These are phyloP conservation scores for Rhynchosporium secalis DNA, from an alignment of 2,329 filamentous ascomycete species.

Conservation along the genomic window DNA sequence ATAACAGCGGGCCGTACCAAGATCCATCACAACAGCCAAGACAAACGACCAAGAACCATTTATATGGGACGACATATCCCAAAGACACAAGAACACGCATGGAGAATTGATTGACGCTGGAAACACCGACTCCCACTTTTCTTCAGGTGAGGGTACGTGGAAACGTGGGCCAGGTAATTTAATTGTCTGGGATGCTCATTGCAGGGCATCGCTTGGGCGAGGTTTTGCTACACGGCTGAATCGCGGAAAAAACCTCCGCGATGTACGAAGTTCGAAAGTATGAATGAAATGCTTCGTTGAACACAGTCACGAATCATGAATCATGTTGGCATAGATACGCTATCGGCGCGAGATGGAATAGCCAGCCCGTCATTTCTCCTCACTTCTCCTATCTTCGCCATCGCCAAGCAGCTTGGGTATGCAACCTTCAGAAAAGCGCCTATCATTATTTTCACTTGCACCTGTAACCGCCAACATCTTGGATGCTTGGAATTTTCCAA, in stretches of 20 bases:
- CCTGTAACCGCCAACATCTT: background rate
- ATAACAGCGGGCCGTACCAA: slow-evolving; percentile 6
- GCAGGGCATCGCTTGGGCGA: background rate
- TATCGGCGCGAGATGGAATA: background rate
- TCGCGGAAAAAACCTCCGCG: background rate
- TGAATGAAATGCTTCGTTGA: background rate
- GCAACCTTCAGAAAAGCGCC: background rate
- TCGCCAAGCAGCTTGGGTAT: background rate
- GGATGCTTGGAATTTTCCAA: background rate
- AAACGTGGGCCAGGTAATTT: slow-evolving; percentile 6
- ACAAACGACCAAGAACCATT: slow-evolving; percentile 5
- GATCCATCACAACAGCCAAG: slow-evolving; percentile 10
- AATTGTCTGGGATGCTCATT: background rate
- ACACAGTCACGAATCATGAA: background rate
- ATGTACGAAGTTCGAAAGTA: background rate
- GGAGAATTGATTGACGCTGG: background rate
- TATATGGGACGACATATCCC: background rate
- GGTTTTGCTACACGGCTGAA: background rate
- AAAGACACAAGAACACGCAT: background rate
- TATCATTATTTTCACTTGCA: slow-evolving; percentile 1
- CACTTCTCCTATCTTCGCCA: background rate
- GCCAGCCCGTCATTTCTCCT: slow-evolving; percentile 4
- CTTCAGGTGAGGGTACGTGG: slow-evolving; percentile 5
- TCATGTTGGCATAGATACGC: background rate
- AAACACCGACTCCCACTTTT: background rate